Conservation (phyloP, 805 yeast genomes). For the Yarrowia phangngaensis region DNA sequence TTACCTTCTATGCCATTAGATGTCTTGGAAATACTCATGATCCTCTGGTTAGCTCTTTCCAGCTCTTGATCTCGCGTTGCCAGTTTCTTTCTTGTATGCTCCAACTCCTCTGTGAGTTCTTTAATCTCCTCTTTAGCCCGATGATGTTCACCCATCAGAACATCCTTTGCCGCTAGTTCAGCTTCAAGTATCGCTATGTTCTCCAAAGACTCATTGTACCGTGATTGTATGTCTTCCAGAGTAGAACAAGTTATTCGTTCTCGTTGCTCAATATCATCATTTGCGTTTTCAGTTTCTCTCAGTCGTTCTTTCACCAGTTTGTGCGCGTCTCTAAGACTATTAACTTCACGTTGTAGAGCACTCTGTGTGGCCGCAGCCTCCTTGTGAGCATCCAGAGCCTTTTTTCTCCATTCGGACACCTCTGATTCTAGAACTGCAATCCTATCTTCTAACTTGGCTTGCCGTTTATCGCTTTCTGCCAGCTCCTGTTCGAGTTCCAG, state of each 20-base stretch:
- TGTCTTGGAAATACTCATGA: neutral
- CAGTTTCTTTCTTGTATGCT: slow-evolving; percentile 28
- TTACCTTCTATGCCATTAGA: neutral
- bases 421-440: slow-evolving; percentile 34
- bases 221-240: slow-evolving; percentile 40
- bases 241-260: slow-evolving; percentile 41
- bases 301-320: slow-evolving; percentile 38
- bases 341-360: slow-evolving; percentile 34
- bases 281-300: slow-evolving; percentile 44
- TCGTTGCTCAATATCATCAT: slow-evolving; percentile 46
- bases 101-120: slow-evolving; percentile 40
- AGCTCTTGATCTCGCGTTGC: slow-evolving; percentile 17
- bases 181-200: slow-evolving; percentile 42
- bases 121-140: slow-evolving; percentile 38
- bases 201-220: slow-evolving; percentile 42
- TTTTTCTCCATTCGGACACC: slow-evolving; percentile 35
- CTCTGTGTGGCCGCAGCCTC: slow-evolving; percentile 34
- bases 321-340: slow-evolving; percentile 37
- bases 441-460: slow-evolving; percentile 32
- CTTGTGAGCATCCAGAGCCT: slow-evolving; percentile 36
- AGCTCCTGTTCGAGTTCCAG: slow-evolving; percentile 46
- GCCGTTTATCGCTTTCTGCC: slow-evolving; percentile 38
- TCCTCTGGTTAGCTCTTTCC: slow-evolving; percentile 19
- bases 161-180: slow-evolving; percentile 39
- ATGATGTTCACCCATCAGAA: slow-evolving; percentile 35